A percentile compares a stretch with the other conserved stretches of the same genome.
Evolutionary conservation across 441 rosid genomes (phyloP).

Genomic region (Omphalea diandra): DNA sequence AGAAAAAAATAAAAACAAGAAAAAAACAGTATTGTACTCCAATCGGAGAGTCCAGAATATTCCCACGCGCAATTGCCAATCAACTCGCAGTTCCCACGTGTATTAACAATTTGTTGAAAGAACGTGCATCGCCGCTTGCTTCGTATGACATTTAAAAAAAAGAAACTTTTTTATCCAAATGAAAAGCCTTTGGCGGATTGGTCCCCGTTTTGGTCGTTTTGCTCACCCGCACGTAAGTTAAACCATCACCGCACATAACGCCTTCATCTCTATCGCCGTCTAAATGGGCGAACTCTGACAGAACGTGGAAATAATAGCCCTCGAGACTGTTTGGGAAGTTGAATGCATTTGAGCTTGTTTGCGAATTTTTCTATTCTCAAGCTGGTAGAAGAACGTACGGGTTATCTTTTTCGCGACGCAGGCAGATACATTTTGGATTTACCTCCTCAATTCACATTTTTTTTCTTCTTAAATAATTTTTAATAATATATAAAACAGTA

Average conservation of each 20-base stretch:
- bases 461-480: too few species aligned
- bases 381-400: too few species aligned
- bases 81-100: constrained; percentile 12
- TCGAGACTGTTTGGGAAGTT: neutral
- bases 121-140: constrained; percentile 27
- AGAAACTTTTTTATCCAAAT: neutral
- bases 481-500: too few species aligned
- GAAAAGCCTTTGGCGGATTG: neutral
- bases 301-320: neutral
- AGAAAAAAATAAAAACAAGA: too few species aligned
- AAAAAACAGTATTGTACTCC: neutral
- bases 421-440: too few species aligned
- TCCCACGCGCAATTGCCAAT: constrained; percentile 12
- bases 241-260: neutral
- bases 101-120: neutral
- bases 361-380: neutral
- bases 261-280: constrained; percentile 8
- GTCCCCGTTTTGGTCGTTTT: constrained; percentile 12
- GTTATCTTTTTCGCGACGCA: too few species aligned
- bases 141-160: too few species aligned
- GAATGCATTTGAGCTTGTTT: neutral
- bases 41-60: neutral
- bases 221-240: constrained; percentile 16
- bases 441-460: too few species aligned
- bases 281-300: neutral